Evolutionary conservation across 805 yeast genomes (phyloP), one percentile per base, ranked within the genome.

Genomic region (Candida khao-thaluensis): DNA sequence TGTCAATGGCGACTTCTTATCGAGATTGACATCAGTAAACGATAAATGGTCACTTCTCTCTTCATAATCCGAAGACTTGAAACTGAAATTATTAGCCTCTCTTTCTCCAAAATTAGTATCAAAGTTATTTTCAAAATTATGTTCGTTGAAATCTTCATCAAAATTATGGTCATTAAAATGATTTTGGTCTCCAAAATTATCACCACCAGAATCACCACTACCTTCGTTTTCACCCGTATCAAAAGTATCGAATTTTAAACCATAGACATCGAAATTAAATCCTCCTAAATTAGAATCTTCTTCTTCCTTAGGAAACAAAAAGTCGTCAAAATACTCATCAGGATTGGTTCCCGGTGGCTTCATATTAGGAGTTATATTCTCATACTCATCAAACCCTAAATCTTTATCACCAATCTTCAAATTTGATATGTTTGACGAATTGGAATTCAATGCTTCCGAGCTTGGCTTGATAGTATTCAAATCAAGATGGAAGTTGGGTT

Each of bases 301-400:
- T 6, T 47, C 50, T 21, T 44, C 40, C 35, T 44, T 22, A 4
- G 47, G 44, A 23, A 41, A 30, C 7, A 40, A 32, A 18, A 40
- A 31, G 8, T 37, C 48, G 14, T 44, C 51, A 20, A 47, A 47
- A 30, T 47, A 47, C 5, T 47, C 51, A 23, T 42, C 21, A 9
- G 40, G 35, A 16, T 42, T 36, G 2, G 48, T 42, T 6, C 54
- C 57, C 2, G 69, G 68, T 0, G 66, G 66, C 26, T 56, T 56
- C 61, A 61, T 57, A 5, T 53, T 47, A 3, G 67, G 69, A 2
- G 69, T 63, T 10, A 61, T 42, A 31, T 50, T 52, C 20, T 42
- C 46, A 14, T 27, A 34, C 8, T 39, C 40, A 23, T 47, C 47
- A 12, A 42, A 38, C 16, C 40, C 31, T 17, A 44, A 28, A 33